Conservation (phyloP, 805 yeast genomes). For the Yamadazyma tumulicola region DNA sequence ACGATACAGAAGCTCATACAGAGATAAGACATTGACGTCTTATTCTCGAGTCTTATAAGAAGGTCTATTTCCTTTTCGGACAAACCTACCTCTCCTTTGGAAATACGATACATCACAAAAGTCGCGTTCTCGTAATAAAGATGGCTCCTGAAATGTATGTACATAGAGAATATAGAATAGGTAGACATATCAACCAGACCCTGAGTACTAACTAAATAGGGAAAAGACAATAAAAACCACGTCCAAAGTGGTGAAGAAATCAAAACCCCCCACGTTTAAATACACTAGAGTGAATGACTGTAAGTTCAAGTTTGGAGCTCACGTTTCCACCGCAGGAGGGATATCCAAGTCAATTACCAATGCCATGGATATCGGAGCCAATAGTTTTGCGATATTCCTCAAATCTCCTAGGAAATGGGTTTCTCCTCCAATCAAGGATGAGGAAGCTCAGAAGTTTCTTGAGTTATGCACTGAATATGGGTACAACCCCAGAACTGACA, state of each 20-base stretch:
- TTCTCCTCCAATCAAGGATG: conserved; percentile 67
- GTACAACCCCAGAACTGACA: conserved; percentile 72
- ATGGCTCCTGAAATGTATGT: no score
- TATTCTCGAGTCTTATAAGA: no score
- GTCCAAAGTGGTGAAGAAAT: conserved; percentile 4
- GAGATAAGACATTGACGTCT: no score
- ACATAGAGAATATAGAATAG: no score
- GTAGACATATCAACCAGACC: no score
- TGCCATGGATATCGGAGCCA: conserved; percentile 54
- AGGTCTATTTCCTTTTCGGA: no score
- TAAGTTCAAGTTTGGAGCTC: conserved; percentile 74
- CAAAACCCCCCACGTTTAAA: conserved; percentile 11
- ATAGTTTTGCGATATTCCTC: conserved; percentile 85
- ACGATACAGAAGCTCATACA: no score
- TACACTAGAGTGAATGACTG: conserved; percentile 14
- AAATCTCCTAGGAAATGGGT: conserved; percentile 92
- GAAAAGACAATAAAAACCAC: conserved; percentile 1
- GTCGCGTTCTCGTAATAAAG: no score
- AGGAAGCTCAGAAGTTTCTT: conserved; percentile 66
- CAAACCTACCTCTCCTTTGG: no score
- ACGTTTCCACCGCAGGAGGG: conserved; percentile 81
- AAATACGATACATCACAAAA: no score
- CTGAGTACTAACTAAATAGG: no score
- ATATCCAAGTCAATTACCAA: conserved; percentile 62
- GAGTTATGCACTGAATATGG: conserved; percentile 57